A percentile compares a stretch with the other conserved stretches of the same genome.
Evolutionary conservation across 768 basidiomycete genomes (phyloP).

Genomic region (Sporobolomyces pararoseus): DNA sequence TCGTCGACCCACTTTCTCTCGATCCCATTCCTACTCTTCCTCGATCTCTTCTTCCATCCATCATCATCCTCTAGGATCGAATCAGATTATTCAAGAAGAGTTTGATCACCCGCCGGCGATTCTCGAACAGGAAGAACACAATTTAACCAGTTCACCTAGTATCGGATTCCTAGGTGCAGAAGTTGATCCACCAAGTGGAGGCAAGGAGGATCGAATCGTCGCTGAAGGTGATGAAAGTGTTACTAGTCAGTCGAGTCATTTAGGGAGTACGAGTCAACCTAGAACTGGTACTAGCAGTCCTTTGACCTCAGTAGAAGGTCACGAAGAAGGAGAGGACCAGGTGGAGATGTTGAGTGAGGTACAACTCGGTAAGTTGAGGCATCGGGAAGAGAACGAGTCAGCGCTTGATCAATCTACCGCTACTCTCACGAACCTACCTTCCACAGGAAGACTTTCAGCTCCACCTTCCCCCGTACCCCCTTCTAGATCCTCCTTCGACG

Average conservation of each 20-base stretch:
- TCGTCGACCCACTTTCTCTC: constrained; percentile 9
- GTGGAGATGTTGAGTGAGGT: not conserved
- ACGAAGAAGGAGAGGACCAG: constrained; percentile 2
- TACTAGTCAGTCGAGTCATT: constrained; percentile 13
- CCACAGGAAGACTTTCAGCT: not conserved
- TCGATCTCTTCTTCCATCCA: not conserved
- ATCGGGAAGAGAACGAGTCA: not conserved
- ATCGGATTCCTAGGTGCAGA: constrained; percentile 4
- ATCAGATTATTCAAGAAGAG: not conserved
- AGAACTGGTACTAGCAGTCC: constrained; percentile 12
- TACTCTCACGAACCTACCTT: not conserved
- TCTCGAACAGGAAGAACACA: constrained; percentile 26
- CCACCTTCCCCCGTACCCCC: not conserved
- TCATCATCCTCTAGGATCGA: not conserved
- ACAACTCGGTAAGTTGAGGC: not conserved
- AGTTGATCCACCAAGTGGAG: not conserved
- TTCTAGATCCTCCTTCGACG: not conserved
- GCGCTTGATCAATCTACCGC: no score
- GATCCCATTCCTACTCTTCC: constrained; percentile 9
- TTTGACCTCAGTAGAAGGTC: constrained; percentile 1
- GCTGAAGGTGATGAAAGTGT: not conserved
- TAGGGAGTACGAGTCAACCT: not conserved
- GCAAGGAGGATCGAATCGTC: not conserved
- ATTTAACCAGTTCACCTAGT: not conserved
- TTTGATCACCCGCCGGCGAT: constrained; percentile 38